Base-by-base conservation (phyloP, 768 basidiomycete species). In the Suillus discolor region DNA sequence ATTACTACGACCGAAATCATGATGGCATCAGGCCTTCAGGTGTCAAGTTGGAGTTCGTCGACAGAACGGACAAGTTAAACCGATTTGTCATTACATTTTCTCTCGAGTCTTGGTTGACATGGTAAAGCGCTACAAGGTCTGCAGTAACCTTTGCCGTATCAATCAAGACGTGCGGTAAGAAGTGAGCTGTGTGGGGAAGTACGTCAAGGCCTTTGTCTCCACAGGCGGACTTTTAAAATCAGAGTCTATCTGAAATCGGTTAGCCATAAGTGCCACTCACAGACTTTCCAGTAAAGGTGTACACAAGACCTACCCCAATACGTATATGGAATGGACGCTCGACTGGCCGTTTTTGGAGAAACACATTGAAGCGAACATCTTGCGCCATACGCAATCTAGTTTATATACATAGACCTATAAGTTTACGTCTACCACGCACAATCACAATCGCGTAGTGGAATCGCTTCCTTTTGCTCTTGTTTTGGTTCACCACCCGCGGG, bases 401-500 rank as follows among this genome's bases (percentile, higher is more conserved):
- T 39, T 23, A 36, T n/a, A 39, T 62, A 31, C 61, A 64, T 54
- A 64, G 18, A 20, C 36, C 16, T 13, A 64, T 54, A 61, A 44
- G 28, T 39, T 41, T 36, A 76, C 67, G 64, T 66, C 13, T 13
- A 41, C 0, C 12, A 25, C 39, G 7, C 42, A 73, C 69, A 28
- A 64, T 54, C 18, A 16, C 42, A 49, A 49, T 49, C 23, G 23
- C 23, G 0, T 25, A 49, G 41, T 44, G 36, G 25, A 28, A 39
- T 12, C 6, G 15, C 23, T 38, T 47, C 16, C 45, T 38, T 45
- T 12, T n/a, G 41, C 41, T 42, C 16, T 36, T 12, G 15, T 39
- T 78, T 34, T 12, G 20, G 47, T 77, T 80, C 80, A 91, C 84
- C 85, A 85, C 25, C 93, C 93, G 42, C 93, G 85, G 39, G 79